phyloP scores from a whole-genome alignment of 2,329 filamentous ascomycete genomes.

The Diaporthe aspalathi region DNA sequence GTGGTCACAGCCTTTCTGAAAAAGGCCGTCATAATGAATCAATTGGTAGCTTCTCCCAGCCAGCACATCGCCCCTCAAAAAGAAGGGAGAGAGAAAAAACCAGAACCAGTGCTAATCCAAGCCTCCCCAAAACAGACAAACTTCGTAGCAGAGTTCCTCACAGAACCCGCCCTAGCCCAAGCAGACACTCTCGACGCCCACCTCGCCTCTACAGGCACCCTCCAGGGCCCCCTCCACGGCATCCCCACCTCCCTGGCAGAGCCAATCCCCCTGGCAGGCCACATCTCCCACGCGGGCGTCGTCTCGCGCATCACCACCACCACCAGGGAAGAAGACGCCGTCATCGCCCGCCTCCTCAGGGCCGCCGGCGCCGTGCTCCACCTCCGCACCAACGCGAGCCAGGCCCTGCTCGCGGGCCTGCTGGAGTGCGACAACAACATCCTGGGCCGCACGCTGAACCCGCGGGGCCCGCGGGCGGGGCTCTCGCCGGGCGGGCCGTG shows the following conservation, averaged over 20 bases:
- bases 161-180: slow-evolving; percentile 52
- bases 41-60: too few species aligned
- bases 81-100: too few species aligned
- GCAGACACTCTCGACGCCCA: slow-evolving; percentile 56
- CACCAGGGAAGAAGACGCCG: slow-evolving; percentile 49
- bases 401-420: slow-evolving; percentile 53
- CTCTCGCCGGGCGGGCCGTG: slow-evolving; percentile 56
- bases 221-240: slow-evolving; percentile 61
- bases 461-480: slow-evolving; percentile 51
- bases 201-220: slow-evolving; percentile 48
- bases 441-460: slow-evolving; percentile 53
- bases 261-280: slow-evolving; percentile 41
- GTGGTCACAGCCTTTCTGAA: slow-evolving; percentile 60
- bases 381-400: slow-evolving; percentile 56
- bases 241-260: slow-evolving; percentile 44
- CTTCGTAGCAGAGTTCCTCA: slow-evolving; percentile 49
- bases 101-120: too few species aligned
- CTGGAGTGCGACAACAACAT: slow-evolving; percentile 52
- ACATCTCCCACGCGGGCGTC: slow-evolving; percentile 46
- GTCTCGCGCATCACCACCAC: slow-evolving; percentile 46
- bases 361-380: slow-evolving; percentile 55
- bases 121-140: slow-evolving; percentile 34
- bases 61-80: too few species aligned
- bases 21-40: slow-evolving; percentile 60
- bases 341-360: slow-evolving; percentile 46